Evolutionary conservation across 2,329 filamentous ascomycete species (phyloP).

Genomic region (Trichophaea hybrida): DNA sequence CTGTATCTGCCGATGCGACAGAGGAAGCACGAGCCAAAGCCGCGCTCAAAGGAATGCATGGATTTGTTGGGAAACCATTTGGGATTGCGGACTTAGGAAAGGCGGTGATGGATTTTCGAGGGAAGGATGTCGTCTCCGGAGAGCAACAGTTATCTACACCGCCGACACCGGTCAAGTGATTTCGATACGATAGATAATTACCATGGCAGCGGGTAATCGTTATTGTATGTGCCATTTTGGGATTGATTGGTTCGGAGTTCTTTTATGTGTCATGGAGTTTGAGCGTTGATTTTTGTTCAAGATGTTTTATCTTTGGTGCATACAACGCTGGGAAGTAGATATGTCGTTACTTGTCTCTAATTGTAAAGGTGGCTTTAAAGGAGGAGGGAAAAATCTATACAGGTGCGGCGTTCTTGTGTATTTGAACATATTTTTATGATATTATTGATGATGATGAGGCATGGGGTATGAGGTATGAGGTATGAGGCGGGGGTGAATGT

Average conservation of each 20-base stretch:
- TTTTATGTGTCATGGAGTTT: neutral
- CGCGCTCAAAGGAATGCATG: constrained; percentile 49
- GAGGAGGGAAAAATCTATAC: neutral
- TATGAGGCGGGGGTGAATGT: too few species aligned
- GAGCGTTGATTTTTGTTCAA: neutral
- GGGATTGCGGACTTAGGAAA: constrained; percentile 48
- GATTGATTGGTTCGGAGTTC: neutral
- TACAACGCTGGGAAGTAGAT: too few species aligned
- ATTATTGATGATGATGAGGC: too few species aligned
- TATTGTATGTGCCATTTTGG: neutral
- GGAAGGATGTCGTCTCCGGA: neutral
- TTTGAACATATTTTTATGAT: neutral
- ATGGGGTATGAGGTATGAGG: too few species aligned
- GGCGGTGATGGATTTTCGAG: constrained; percentile 31
- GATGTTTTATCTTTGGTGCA: too few species aligned
- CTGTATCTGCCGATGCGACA: constrained; percentile 53
- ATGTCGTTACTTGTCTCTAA: too few species aligned
- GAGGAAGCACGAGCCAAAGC: constrained; percentile 47
- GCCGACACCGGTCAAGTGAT: neutral
- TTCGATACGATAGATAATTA: neutral
- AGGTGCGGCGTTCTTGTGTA: neutral
- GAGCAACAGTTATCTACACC: neutral
- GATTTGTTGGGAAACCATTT: constrained; percentile 55
- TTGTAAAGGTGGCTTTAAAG: too few species aligned
- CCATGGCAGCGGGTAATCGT: too few species aligned